Conservation (phyloP, 352 stramenopile genomes). For the Globisporangium okanoganense region DNA sequence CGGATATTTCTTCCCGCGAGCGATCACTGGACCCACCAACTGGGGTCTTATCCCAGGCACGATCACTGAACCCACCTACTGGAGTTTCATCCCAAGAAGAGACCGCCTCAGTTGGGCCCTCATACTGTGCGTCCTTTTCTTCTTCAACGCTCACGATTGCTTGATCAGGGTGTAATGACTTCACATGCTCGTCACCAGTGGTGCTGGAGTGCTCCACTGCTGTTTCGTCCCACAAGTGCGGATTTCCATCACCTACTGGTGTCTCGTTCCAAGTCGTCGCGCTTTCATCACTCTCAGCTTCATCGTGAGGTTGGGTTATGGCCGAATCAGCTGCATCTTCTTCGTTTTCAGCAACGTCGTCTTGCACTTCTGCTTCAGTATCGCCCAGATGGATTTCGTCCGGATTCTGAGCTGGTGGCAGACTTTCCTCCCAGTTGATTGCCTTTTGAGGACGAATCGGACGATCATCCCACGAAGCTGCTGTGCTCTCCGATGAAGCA, state of each 20-base stretch:
- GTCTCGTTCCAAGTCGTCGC: not conserved
- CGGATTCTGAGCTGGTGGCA: not conserved
- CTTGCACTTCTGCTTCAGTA: not conserved
- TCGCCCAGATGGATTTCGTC: not conserved
- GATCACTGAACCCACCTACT: constrained; percentile 1
- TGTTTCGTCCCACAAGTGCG: constrained; percentile 2
- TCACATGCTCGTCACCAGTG: not conserved
- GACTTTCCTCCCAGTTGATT: not conserved
- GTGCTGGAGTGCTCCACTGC: not conserved
- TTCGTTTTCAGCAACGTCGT: not conserved
- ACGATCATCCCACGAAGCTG: constrained; percentile 15
- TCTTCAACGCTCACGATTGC: not conserved
- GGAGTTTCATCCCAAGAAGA: constrained; percentile 7
- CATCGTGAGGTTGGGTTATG: not conserved
- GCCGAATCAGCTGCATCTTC: not conserved
- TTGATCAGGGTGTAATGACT: not conserved
- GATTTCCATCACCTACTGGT: not conserved
- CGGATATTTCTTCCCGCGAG: constrained; percentile 1
- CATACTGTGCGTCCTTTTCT: not conserved
- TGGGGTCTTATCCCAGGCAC: constrained; percentile 4
- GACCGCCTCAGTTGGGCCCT: not conserved
- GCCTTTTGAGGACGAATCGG: constrained; percentile 11
- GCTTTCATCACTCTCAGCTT: not conserved
- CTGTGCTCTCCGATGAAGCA: not conserved
- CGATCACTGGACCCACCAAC: not conserved